These are phyloP conservation scores for Coprinopsis strossmayeri DNA, from an alignment of 768 basidiomycete genomes.

Conservation along the genomic window DNA sequence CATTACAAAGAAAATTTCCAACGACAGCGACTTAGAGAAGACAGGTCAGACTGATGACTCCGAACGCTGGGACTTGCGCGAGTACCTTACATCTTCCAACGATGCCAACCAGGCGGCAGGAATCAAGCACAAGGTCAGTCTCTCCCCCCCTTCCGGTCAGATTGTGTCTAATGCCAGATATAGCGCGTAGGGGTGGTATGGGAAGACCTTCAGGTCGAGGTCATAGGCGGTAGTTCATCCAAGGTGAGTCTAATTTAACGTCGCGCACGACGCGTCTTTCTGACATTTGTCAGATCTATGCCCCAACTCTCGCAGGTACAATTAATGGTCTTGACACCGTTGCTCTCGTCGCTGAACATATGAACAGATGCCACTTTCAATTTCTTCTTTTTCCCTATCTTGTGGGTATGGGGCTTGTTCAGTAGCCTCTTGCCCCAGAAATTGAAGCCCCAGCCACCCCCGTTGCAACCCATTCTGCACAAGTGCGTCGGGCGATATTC, in stretches of 20 bases:
- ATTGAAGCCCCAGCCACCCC: slow-evolving; percentile 24
- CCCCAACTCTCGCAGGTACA: slow-evolving; percentile 59
- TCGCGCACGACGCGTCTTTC: neutral
- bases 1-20: slow-evolving; percentile 5
- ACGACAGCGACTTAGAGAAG: slow-evolving; percentile 20
- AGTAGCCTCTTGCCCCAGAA: slow-evolving; percentile 32
- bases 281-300: slow-evolving; percentile 36
- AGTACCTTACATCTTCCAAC: slow-evolving; percentile 62
- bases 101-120: slow-evolving; percentile 60
- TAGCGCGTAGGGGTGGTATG: slow-evolving; percentile 70
- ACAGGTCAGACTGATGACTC: slow-evolving; percentile 27
- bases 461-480: slow-evolving; percentile 52
- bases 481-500: slow-evolving; percentile 29
- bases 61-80: slow-evolving; percentile 53
- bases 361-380: slow-evolving; percentile 48
- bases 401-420: slow-evolving; percentile 40
- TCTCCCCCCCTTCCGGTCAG: neutral
- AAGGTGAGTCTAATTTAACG: slow-evolving; percentile 33
- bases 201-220: slow-evolving; percentile 62
- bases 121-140: slow-evolving; percentile 52
- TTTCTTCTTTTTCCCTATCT: slow-evolving; percentile 47
- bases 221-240: slow-evolving; percentile 44
- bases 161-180: neutral
- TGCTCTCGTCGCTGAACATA: no score
- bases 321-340: no score